Evolutionary conservation across 2,329 filamentous ascomycete species (phyloP).

Genomic region (Microsporum canis): DNA sequence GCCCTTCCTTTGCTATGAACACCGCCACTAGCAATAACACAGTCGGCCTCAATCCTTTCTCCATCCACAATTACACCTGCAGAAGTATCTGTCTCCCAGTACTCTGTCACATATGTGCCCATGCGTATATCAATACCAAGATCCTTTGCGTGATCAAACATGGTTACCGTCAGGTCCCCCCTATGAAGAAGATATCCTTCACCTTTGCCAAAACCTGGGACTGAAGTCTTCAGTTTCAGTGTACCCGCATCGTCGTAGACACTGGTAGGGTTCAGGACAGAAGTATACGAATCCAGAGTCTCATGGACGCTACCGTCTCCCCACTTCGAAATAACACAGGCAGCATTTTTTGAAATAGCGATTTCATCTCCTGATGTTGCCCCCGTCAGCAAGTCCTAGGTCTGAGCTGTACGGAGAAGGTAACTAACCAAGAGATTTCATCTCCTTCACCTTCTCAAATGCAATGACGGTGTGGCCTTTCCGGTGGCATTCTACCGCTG

Average conservation of each 20-base stretch:
- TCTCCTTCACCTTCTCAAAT: slow-evolving; percentile 6
- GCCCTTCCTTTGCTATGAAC: slow-evolving; percentile 4
- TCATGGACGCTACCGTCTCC: slow-evolving; percentile 6
- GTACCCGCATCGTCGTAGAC: slow-evolving; percentile 5
- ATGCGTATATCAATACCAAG: slow-evolving; percentile 5
- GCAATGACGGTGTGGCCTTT: slow-evolving; percentile 10
- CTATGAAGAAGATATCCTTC: slow-evolving; percentile 8
- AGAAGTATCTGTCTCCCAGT: slow-evolving; percentile 8
- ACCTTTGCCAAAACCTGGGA: slow-evolving; percentile 6
- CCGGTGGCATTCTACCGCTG: slow-evolving; percentile 12
- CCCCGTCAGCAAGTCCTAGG: background rate
- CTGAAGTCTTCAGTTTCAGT: background rate
- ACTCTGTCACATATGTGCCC: slow-evolving; percentile 6
- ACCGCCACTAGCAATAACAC: slow-evolving; percentile 9
- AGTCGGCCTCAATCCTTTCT: slow-evolving; percentile 6
- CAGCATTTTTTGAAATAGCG: slow-evolving; percentile 9
- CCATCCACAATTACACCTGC: slow-evolving; percentile 9
- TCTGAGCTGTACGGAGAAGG: background rate
- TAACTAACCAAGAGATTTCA: slow-evolving; percentile 7
- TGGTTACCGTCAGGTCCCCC: slow-evolving; percentile 1
- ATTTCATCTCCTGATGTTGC: slow-evolving; percentile 9
- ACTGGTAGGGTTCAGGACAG: background rate
- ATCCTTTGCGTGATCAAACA: slow-evolving; percentile 5
- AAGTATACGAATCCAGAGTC: slow-evolving; percentile 1
- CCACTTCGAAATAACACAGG: slow-evolving; percentile 8